These are phyloP conservation scores for Monosporascus cannonballus DNA, from an alignment of 2,329 filamentous ascomycete genomes.

Conservation along the genomic window DNA sequence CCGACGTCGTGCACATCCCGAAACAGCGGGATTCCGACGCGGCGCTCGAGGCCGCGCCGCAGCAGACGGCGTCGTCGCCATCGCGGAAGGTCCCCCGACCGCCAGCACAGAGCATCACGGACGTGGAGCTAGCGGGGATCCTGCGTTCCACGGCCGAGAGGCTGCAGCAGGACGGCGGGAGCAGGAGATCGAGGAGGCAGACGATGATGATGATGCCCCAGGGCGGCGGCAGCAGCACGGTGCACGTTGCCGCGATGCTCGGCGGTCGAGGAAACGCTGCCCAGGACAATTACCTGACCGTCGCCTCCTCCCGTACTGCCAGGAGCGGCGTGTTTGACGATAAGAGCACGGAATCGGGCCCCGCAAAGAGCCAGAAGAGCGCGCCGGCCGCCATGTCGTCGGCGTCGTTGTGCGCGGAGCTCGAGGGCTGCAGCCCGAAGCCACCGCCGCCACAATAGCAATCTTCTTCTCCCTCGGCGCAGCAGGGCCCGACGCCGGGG, in stretches of 20 bases:
- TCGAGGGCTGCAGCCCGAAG: slow-evolving; percentile 14
- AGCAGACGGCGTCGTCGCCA: slow-evolving; percentile 13
- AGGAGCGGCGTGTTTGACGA: not conserved
- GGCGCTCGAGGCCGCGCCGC: slow-evolving; percentile 18
- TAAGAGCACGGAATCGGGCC: slow-evolving; percentile 18
- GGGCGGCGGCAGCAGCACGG: not conserved
- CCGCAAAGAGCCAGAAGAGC: slow-evolving; percentile 23
- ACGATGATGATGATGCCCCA: slow-evolving; percentile 14
- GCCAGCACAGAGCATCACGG: slow-evolving; percentile 29
- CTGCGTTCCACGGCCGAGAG: slow-evolving; percentile 47
- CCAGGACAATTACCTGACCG: not conserved
- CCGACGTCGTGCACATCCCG: slow-evolving; percentile 11
- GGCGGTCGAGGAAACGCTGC: not conserved
- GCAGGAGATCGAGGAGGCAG: slow-evolving; percentile 22
- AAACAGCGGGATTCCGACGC: slow-evolving; percentile 2
- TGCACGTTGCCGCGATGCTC: not conserved
- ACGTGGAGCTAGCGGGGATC: slow-evolving; percentile 45
- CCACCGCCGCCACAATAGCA: slow-evolving; percentile 2
- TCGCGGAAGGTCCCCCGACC: slow-evolving; percentile 12
- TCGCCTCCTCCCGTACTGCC: not conserved
- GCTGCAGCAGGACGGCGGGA: slow-evolving; percentile 32
- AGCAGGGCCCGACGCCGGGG: slow-evolving; percentile 9
- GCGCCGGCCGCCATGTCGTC: slow-evolving; percentile 16
- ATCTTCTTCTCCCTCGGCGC: not conserved
- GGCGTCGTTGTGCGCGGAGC: slow-evolving; percentile 10